Evolutionary conservation across 2,329 filamentous ascomycete species (phyloP).

Genomic region (Fusarium pseudocircinatum): DNA sequence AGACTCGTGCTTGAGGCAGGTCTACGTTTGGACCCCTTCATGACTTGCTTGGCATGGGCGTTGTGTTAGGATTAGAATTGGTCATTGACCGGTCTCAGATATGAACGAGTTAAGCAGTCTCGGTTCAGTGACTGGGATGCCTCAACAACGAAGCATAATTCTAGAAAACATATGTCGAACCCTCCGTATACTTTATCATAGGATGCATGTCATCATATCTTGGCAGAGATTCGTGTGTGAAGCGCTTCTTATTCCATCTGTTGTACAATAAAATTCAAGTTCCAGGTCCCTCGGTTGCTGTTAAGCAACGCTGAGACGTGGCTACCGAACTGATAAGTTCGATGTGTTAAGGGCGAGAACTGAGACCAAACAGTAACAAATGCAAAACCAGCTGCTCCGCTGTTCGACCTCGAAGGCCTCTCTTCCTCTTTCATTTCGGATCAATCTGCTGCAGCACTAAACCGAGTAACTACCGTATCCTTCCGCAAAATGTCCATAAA

Average conservation of each 20-base stretch:
- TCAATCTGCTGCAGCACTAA: constrained; percentile 38
- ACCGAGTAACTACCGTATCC: constrained; percentile 19
- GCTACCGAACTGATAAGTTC: not conserved
- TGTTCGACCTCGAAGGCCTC: constrained; percentile 19
- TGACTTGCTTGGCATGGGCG: not conserved
- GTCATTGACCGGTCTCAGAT: not conserved
- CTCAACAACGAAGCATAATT: not conserved
- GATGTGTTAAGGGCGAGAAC: constrained; percentile 15
- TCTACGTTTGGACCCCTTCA: not conserved
- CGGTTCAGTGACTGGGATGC: not conserved
- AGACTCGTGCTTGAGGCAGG: not conserved
- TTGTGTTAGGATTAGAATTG: not conserved
- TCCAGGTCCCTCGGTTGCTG: not conserved
- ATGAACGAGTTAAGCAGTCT: not conserved
- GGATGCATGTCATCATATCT: not conserved
- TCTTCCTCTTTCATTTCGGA: constrained; percentile 23
- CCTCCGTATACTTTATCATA: not conserved
- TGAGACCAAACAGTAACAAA: constrained; percentile 38
- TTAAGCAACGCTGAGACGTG: not conserved
- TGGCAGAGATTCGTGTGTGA: not conserved
- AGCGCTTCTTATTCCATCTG: constrained; percentile 35
- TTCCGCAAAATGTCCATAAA: constrained; percentile 17
- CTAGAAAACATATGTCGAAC: not conserved
- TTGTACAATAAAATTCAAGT: constrained; percentile 33
- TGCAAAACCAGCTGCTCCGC: constrained; percentile 41